Percentiles rank a stretch among this genome's conserved stretches.
phyloP scores from a whole-genome alignment of 2,329 filamentous ascomycete species.

The Botrytis porri region DNA sequence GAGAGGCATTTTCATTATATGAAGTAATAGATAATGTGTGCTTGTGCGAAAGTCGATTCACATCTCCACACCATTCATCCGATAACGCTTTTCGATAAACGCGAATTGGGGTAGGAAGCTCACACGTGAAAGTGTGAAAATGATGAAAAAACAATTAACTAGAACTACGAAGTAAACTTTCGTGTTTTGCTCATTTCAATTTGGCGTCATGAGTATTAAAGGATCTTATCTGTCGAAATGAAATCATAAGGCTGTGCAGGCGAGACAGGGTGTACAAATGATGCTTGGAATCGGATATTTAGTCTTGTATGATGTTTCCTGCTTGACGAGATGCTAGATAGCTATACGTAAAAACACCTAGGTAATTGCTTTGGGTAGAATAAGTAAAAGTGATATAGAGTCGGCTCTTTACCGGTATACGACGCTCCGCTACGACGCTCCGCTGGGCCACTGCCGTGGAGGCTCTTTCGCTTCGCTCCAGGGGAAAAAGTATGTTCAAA shows the following conservation, averaged over 20 bases:
- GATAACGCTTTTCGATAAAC: constrained; percentile 17
- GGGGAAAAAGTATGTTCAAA: neutral
- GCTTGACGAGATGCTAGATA: neutral
- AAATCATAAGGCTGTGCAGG: neutral
- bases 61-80: constrained; percentile 12
- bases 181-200: neutral
- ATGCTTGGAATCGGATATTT: neutral
- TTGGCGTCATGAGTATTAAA: neutral
- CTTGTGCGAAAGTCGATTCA: neutral
- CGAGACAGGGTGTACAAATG: neutral
- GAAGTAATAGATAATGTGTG: neutral
- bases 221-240: neutral
- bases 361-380: neutral
- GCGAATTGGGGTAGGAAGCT: constrained; percentile 4
- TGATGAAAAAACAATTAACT: neutral
- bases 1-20: neutral
- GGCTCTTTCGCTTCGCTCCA: neutral
- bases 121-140: neutral
- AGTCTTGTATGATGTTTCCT: neutral
- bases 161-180: neutral
- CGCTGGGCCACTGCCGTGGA: neutral
- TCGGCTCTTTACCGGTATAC: neutral
- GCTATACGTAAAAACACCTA: neutral
- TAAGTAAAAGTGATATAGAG: neutral
- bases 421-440: neutral